phyloP scores from a whole-genome alignment of 345 rosid species.

The Linum lewisii region DNA sequence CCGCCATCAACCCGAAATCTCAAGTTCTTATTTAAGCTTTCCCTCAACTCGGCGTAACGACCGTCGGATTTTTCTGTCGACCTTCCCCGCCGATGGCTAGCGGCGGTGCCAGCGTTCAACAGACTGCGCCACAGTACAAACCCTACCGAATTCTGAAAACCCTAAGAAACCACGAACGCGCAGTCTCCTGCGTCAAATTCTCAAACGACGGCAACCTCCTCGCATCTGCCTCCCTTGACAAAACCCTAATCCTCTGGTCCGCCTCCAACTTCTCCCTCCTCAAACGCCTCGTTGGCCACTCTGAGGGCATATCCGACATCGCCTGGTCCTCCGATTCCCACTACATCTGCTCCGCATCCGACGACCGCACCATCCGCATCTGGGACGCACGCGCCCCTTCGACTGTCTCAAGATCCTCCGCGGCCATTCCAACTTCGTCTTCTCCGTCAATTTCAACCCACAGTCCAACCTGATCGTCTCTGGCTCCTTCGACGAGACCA shows the following conservation, averaged over 20 bases:
- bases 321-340: conserved; percentile 97
- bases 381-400: conserved; percentile 79
- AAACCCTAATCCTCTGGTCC: conserved; percentile 75
- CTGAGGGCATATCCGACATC: conserved; percentile 68
- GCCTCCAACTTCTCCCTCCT: conserved; percentile 41
- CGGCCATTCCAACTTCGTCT: conserved; percentile 67
- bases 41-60: too few relatives aligned
- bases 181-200: conserved; percentile 85
- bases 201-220: conserved; percentile 80
- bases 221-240: conserved; percentile 85
- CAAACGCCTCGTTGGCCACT: conserved; percentile 67
- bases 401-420: conserved; percentile 76
- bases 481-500: conserved; percentile 79
- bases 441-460: conserved; percentile 90
- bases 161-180: conserved; percentile 51
- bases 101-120: conserved; percentile 12
- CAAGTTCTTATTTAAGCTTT: too few relatives aligned
- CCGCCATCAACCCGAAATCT: too few relatives aligned
- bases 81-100: conserved; percentile 5
- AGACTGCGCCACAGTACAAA: conserved; percentile 25
- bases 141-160: conserved; percentile 61
- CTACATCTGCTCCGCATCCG: conserved; percentile 94
- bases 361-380: conserved; percentile 85
- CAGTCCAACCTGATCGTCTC: conserved; percentile 77
- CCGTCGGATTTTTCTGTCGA: background rate